Evolutionary conservation across 495 filamentous ascomycete species (phyloP).

Genomic region (Chaetomidium leptoderma): DNA sequence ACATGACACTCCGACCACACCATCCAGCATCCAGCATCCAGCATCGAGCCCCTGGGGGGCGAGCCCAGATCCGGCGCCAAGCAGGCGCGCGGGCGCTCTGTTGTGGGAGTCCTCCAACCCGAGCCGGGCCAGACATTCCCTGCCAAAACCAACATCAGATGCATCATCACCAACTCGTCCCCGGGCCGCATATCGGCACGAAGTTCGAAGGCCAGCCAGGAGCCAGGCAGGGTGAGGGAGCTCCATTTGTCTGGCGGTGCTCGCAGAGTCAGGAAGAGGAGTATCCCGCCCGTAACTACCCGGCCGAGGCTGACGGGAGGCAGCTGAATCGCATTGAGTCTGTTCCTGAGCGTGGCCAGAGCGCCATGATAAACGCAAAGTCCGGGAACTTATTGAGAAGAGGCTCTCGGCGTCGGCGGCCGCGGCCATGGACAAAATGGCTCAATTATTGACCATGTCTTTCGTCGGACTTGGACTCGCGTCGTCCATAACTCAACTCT

Average conservation of each 20-base stretch:
- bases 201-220: too few relatives aligned
- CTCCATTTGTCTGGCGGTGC: background rate
- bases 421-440: too few relatives aligned
- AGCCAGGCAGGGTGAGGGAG: too few relatives aligned
- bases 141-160: background rate
- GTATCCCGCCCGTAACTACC: too few relatives aligned
- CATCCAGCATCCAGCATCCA: background rate
- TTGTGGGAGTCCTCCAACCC: background rate
- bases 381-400: background rate
- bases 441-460: too few relatives aligned
- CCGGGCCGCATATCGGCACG: background rate
- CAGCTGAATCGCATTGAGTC: background rate
- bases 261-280: background rate
- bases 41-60: conserved; percentile 17
- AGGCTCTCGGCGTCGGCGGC: too few relatives aligned
- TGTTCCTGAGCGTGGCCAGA: conserved; percentile 6
- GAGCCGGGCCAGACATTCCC: background rate
- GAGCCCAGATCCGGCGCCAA: conserved; percentile 21
- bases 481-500: background rate
- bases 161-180: conserved; percentile 2
- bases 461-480: background rate
- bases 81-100: conserved; percentile 1
- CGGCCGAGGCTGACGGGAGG: conserved; percentile 4
- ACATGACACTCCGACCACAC: conserved; percentile 6
- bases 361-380: background rate